phyloP scores from a whole-genome alignment of 108 stramenopile genomes.

The Cyclotella cryptica region DNA sequence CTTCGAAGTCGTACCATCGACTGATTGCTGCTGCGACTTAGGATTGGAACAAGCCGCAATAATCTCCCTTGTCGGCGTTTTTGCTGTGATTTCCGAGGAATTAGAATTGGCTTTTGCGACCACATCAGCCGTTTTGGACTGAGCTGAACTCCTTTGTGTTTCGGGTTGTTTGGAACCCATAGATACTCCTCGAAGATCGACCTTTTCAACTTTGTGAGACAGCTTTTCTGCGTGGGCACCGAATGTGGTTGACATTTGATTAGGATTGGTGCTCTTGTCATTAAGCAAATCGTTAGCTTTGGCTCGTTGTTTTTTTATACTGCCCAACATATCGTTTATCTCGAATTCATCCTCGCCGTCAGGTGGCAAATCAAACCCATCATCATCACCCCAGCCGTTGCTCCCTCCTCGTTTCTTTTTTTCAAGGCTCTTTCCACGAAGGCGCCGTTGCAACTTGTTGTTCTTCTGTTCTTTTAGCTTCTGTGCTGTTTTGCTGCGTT shows the following conservation, averaged over 20 bases:
- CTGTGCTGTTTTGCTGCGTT: constrained; percentile 47
- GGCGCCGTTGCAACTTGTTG: constrained; percentile 24
- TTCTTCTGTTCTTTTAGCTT: constrained; percentile 48
- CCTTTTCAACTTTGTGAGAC: constrained; percentile 11
- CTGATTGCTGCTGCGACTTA: not conserved
- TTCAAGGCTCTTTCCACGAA: constrained; percentile 20
- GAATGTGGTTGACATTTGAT: not conserved
- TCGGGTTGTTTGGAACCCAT: not conserved
- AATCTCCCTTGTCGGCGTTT: constrained; percentile 49
- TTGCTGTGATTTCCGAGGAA: constrained; percentile 27
- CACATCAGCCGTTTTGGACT: constrained; percentile 10
- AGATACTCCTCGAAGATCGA: constrained; percentile 15
- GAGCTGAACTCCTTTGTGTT: not conserved
- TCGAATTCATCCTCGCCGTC: constrained; percentile 57
- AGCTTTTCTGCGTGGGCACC: constrained; percentile 11
- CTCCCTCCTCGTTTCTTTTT: constrained; percentile 36
- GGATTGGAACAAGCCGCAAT: constrained; percentile 42
- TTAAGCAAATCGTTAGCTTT: constrained; percentile 31
- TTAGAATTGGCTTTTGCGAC: not conserved
- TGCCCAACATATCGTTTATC: constrained; percentile 50
- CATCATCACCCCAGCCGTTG: constrained; percentile 44
- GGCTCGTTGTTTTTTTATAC: constrained; percentile 44
- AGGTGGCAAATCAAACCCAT: constrained; percentile 53
- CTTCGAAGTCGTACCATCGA: constrained; percentile 10
- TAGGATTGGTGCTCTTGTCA: not conserved